Evolutionary conservation across 352 stramenopile species (phyloP).

Genomic region (Aphanomyces invadans): DNA sequence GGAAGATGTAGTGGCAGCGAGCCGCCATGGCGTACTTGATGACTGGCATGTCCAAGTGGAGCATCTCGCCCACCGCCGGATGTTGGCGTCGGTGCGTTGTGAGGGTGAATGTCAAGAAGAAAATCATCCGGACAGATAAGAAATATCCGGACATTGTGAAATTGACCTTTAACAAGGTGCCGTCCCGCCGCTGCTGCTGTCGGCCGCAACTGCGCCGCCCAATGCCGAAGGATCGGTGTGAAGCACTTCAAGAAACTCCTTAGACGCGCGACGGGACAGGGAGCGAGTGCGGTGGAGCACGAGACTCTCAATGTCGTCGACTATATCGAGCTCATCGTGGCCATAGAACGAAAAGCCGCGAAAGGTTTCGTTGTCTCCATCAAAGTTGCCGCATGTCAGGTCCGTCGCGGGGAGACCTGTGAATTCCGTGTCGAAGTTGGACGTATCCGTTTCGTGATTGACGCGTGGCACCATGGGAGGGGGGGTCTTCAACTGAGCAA

Average conservation of each 20-base stretch:
- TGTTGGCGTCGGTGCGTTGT: too few relatives aligned
- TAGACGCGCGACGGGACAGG: conserved; percentile 22
- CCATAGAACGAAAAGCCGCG: conserved; percentile 70
- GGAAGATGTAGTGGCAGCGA: background rate
- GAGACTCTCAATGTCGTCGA: conserved; percentile 12
- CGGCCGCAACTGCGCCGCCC: too few relatives aligned
- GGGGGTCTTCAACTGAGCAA: conserved; percentile 83
- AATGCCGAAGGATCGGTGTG: too few relatives aligned
- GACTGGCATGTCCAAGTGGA: too few relatives aligned
- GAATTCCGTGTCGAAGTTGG: conserved; percentile 93
- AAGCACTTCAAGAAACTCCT: background rate
- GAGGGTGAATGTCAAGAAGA: too few relatives aligned
- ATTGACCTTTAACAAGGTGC: too few relatives aligned
- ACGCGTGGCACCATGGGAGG: conserved; percentile 87
- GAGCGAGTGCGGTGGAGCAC: conserved; percentile 20
- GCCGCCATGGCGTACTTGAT: background rate
- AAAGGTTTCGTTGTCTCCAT: conserved; percentile 54
- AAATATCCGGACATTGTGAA: too few relatives aligned
- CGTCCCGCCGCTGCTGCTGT: too few relatives aligned
- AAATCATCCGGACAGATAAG: too few relatives aligned
- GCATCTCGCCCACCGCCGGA: too few relatives aligned
- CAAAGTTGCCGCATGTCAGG: conserved; percentile 45
- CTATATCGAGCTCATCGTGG: conserved; percentile 30
- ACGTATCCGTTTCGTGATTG: conserved; percentile 83
- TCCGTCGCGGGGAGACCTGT: conserved; percentile 61